A percentile compares a stretch with the other conserved stretches of the same genome.
phyloP scores from a whole-genome alignment of 805 yeast species.

The Yamadazyma tumulicola region DNA sequence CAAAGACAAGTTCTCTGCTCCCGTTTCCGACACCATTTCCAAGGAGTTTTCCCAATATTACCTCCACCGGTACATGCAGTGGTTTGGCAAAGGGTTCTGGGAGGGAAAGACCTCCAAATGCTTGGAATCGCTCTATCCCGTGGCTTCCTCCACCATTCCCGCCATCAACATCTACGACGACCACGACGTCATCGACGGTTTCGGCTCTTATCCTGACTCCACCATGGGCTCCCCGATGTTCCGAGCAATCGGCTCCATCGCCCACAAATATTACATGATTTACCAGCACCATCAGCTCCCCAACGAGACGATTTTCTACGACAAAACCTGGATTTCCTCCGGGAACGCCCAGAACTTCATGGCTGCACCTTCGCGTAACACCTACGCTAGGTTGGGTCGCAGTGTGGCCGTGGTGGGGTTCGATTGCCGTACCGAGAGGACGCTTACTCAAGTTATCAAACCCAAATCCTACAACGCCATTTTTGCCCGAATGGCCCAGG shows the following conservation, averaged over 20 bases:
- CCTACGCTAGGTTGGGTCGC: conserved; percentile 71
- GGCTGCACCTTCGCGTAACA: conserved; percentile 60
- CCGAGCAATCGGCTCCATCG: conserved; percentile 67
- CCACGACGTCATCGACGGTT: conserved; percentile 96
- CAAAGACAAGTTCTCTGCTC: conserved; percentile 38
- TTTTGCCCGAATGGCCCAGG: conserved; percentile 58
- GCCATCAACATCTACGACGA: conserved; percentile 86
- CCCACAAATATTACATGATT: conserved; percentile 82
- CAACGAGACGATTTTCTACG: conserved; percentile 33
- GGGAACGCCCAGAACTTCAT: conserved; percentile 63
- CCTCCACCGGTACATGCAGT: conserved; percentile 66
- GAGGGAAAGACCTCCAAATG: conserved; percentile 64
- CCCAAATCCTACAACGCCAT: conserved; percentile 54
- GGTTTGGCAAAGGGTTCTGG: conserved; percentile 94
- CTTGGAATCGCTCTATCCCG: conserved; percentile 63
- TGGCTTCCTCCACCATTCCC: conserved; percentile 81
- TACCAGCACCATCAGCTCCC: conserved; percentile 81
- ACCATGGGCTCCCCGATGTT: conserved; percentile 76
- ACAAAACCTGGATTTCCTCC: conserved; percentile 54
- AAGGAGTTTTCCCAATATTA: conserved; percentile 64
- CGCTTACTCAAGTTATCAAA: conserved; percentile 52
- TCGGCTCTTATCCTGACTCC: conserved; percentile 76
- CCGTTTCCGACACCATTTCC: conserved; percentile 46
- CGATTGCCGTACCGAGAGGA: conserved; percentile 92
- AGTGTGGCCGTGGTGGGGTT: conserved; percentile 71